Evolutionary conservation across 257 asterid species (phyloP).

Genomic region (Marsdenia floribunda): DNA sequence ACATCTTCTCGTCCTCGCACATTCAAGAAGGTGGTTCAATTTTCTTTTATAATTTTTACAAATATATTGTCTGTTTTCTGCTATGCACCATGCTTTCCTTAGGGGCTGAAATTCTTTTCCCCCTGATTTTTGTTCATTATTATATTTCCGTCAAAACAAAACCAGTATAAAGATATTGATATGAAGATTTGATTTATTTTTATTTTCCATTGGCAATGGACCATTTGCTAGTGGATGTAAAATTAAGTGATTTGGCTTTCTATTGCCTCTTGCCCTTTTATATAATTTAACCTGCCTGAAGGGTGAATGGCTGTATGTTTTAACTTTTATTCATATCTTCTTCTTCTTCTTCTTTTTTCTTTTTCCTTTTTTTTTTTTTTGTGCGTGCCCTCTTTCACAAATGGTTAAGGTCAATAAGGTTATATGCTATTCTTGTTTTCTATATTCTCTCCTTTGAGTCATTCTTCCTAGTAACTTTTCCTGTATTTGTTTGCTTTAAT

Average conservation of each 20-base stretch:
- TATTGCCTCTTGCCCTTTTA: neutral
- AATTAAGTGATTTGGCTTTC: neutral
- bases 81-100: neutral
- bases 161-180: no score
- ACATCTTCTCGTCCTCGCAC: conserved; percentile 86
- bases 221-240: no score
- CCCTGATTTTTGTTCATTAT: neutral
- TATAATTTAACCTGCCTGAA: neutral
- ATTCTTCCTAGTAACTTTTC: neutral
- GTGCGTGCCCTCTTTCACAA: neutral
- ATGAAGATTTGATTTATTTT: no score
- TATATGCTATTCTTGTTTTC: neutral
- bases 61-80: neutral
- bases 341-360: neutral
- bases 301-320: neutral
- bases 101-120: neutral
- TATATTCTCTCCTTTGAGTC: neutral
- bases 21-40: conserved; percentile 52
- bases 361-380: no score
- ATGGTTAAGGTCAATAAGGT: neutral
- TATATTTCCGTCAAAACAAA: no score
- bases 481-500: neutral
- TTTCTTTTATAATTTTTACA: neutral
- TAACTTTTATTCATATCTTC: neutral
- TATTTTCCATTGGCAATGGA: no score